Evolutionary conservation across 139 green algal genomes (phyloP).

Genomic region (Trebouxia sp.): DNA sequence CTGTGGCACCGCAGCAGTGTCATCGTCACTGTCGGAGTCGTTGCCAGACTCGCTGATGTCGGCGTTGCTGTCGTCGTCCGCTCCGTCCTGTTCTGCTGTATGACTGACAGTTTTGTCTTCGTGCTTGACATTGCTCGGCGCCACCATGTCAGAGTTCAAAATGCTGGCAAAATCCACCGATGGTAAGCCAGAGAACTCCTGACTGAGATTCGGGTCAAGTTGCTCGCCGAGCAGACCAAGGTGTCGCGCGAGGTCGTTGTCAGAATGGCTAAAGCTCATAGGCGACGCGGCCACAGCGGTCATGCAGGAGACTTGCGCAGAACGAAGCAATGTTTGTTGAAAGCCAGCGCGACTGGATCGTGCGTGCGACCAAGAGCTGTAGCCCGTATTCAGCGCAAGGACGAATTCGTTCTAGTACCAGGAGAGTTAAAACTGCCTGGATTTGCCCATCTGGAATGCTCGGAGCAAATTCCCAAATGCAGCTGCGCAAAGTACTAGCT

Average conservation of each 20-base stretch:
- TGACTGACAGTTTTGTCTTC: neutral
- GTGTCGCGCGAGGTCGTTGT: conserved; percentile 20
- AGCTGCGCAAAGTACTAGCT: too few species aligned
- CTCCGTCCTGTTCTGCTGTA: neutral
- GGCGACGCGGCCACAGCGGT: conserved; percentile 3
- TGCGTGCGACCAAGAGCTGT: too few species aligned
- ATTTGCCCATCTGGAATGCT: too few species aligned
- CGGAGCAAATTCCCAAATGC: too few species aligned
- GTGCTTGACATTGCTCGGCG: neutral
- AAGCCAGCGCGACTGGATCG: too few species aligned
- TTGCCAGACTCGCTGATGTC: neutral
- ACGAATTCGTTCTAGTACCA: too few species aligned
- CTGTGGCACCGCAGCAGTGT: neutral
- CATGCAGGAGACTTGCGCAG: neutral
- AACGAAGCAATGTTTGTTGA: too few species aligned
- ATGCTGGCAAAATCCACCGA: neutral
- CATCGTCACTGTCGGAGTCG: neutral
- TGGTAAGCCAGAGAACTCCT: conserved; percentile 1
- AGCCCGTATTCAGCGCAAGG: too few species aligned
- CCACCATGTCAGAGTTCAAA: neutral
- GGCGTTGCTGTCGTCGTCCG: neutral
- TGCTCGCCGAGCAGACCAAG: conserved; percentile 11
- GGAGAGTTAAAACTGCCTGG: too few species aligned
- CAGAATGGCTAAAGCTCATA: conserved; percentile 26
- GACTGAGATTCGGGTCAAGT: neutral